Percentiles rank a stretch among this genome's conserved stretches.
Conservation (phyloP, 768 basidiomycete genomes). For the Infundibulicybe gibba region DNA sequence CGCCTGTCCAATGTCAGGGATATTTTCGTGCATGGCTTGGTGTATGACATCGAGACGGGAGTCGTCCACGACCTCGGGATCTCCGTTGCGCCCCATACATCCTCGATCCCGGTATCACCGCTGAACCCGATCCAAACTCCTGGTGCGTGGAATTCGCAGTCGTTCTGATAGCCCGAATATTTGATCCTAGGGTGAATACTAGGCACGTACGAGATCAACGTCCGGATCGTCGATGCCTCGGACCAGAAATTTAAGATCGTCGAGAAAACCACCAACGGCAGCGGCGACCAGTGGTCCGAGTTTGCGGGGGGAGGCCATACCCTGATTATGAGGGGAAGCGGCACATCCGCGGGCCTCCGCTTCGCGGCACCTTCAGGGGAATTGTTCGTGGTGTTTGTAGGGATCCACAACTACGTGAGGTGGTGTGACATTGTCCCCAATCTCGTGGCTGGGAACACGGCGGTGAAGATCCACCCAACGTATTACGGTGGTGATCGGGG, state of each 20-base stretch:
- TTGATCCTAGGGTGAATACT: too few relatives aligned
- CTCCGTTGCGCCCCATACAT: too few relatives aligned
- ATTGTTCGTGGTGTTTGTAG: constrained; percentile 26
- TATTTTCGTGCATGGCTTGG: too few relatives aligned
- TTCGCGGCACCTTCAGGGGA: constrained; percentile 24
- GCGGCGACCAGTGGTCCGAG: constrained; percentile 27
- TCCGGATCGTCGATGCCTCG: too few relatives aligned
- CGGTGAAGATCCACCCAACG: constrained; percentile 16
- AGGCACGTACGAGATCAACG: too few relatives aligned
- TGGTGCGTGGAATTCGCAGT: too few relatives aligned
- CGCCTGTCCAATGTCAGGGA: too few relatives aligned
- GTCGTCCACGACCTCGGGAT: too few relatives aligned
- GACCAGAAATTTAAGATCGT: constrained; percentile 18
- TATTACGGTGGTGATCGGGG: constrained; percentile 20
- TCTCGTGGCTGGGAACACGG: constrained; percentile 17
- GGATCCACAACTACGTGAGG: constrained; percentile 33
- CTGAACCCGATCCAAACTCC: too few relatives aligned
- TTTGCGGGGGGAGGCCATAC: constrained; percentile 9
- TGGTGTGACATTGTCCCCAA: constrained; percentile 36
- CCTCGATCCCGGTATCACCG: too few relatives aligned
- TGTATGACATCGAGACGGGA: too few relatives aligned
- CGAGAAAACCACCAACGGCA: constrained; percentile 28
- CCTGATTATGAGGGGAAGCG: constrained; percentile 34
- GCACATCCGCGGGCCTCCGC: constrained; percentile 33
- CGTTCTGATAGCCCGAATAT: too few relatives aligned